These are phyloP conservation scores for Magnaporthales sp. DNA, from an alignment of 2,329 filamentous ascomycete genomes.

Conservation along the genomic window DNA sequence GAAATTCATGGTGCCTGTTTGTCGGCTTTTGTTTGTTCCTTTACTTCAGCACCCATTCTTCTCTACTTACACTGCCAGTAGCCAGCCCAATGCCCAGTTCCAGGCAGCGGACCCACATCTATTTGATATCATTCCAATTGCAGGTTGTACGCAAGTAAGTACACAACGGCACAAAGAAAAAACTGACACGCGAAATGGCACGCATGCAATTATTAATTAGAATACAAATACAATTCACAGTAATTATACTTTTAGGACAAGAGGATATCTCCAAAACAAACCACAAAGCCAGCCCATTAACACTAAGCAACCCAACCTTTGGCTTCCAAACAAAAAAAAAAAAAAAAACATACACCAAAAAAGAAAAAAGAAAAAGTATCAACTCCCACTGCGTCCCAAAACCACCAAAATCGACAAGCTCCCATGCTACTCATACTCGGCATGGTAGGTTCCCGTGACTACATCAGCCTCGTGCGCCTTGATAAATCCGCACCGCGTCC, in stretches of 20 bases:
- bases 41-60: neutral
- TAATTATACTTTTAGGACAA: neutral
- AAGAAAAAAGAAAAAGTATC: neutral
- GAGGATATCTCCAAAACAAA: neutral
- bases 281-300: neutral
- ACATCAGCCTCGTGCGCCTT: constrained; percentile 52
- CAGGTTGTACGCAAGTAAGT: neutral
- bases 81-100: neutral
- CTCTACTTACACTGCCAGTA: neutral
- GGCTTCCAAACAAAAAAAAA: neutral
- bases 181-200: neutral
- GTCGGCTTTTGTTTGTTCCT: neutral
- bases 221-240: neutral
- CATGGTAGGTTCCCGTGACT: constrained; percentile 13
- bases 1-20: neutral
- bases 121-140: neutral
- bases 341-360: neutral
- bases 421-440: neutral
- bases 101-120: neutral
- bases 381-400: neutral
- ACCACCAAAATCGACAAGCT: neutral
- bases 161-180: neutral
- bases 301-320: neutral
- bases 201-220: neutral
- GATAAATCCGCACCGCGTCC: constrained; percentile 35